Evolutionary conservation across 805 yeast genomes (phyloP), one percentile per base, ranked within the genome.

Genomic region (Saccharomyces jurei): DNA sequence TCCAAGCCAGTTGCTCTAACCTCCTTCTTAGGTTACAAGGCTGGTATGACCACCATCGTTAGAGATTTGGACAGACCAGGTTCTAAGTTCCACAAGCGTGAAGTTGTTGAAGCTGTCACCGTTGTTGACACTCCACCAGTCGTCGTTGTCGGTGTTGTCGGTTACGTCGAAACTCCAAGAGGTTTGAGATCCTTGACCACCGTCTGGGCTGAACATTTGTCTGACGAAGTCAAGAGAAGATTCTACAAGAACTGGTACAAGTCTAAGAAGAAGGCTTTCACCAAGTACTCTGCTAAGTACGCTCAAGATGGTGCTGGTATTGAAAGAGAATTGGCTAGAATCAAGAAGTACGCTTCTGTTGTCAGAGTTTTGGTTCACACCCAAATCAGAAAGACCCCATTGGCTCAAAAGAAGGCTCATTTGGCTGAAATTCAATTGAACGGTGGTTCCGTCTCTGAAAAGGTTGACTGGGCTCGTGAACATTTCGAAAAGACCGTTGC

Each of bases 201-300:
- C 74, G 99, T 94, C 77, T 94, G 99, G 99, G 99, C 99, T 74
- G 98, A 94, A 85, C 99, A 94, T 82, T 85, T 94, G 76, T 87
- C 96, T 74, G 99, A 94, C 77, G 99, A 94, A 81, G 84, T 94
- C 80, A 92, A 86, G 88, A 89, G 99, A 86, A 89, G 97, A 84
- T 94, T 94, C 96, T 94, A 94, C 97, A 94, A 91, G 89, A 94
- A 92, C 96, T 94, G 99, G 99, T 94, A 89, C 96, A 91, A 91
- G 86, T 86, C 97, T 70, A 94, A 94, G 92, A 94, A 94, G 96
- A 91, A 91, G 92, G 99, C 99, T 74, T 94, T 94, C 95, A 88
- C 98, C 88, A 91, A 92, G 82, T 94, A 94, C 89, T 87, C 98
- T 78, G 87, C 94, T 79, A 92, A 94, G 85, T 92, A 91, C 87